Base-by-base conservation (phyloP, 345 rosid genomes). In the Gossypium anomalum region DNA sequence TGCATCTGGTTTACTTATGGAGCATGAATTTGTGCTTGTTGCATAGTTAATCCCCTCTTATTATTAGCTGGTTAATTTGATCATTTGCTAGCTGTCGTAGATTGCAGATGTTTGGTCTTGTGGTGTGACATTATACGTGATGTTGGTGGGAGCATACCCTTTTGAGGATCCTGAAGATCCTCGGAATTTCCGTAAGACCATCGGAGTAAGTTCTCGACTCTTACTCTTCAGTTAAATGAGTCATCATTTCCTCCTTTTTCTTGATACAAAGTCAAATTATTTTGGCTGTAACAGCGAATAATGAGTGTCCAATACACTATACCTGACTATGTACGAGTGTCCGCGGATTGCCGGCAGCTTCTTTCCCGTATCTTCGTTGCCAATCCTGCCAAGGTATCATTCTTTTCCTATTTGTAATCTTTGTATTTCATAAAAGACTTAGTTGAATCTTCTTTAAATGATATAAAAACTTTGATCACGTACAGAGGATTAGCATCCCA, bases 101-200 rank as follows among this genome's bases (percentile, higher is more conserved):
- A 82, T 80, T 78, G 84, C 92, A 70, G 95, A 90, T 86, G 92
- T 90, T 67, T 90, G 95, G 95, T 90, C 95, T 3, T 87, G 92
- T 78, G 95, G 92, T 38, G 95, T 90, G 75, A 90, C 95, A 6
- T 69, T 90, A 25, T 90, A 88, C 48, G 92, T 90, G 75, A 90
- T 90, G 95, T 79, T 90, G 79, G 91, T 90, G 15, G 95, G 95
- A 71, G 86, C 87, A 52, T 88, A 90, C 82, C 95, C 92, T 0
- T 90, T 90, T 23, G 95, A 90, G 81, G 94, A 90, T 71, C 92
- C 90, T n/a, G 86, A 84, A 2, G 94, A 90, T 82, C 92, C 92
- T 56, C 77, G 88, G 72, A 85, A 90, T 77, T 87, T 90, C 82
- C 87, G 91, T 12, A 90, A 87, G 81, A 90, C 95, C 25, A 86